phyloP scores from a whole-genome alignment of 345 rosid genomes.

The Euphorbia pulcherrima region DNA sequence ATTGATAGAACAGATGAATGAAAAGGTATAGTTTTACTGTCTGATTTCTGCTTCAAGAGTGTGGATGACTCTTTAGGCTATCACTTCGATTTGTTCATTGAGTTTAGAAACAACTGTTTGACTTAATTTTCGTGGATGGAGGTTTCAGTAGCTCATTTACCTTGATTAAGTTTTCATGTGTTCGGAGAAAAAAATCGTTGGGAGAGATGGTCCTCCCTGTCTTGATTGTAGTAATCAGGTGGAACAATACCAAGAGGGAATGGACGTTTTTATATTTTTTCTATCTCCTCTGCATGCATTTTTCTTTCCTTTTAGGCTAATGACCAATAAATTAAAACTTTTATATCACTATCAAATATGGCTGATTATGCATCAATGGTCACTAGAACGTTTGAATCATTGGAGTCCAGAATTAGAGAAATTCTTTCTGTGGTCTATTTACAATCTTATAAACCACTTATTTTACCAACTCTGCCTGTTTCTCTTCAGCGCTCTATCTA shows the following conservation, averaged over 20 bases:
- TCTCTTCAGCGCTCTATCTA: background rate
- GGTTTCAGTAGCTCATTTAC: too few relatives aligned
- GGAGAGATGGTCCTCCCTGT: too few relatives aligned
- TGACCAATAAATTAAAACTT: background rate
- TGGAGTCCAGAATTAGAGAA: background rate
- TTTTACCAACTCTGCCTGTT: background rate
- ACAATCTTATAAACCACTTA: background rate
- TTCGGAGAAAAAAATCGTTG: too few relatives aligned
- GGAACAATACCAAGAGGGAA: too few relatives aligned
- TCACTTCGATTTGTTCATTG: background rate
- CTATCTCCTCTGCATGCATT: background rate
- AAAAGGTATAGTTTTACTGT: slow-evolving; percentile 42
- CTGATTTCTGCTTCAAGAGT: slow-evolving; percentile 2
- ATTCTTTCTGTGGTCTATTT: background rate
- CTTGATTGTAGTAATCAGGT: too few relatives aligned
- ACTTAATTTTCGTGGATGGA: background rate
- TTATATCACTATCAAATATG: background rate
- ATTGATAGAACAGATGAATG: slow-evolving; percentile 38
- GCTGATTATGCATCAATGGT: background rate
- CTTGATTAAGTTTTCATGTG: too few relatives aligned
- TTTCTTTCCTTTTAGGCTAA: background rate
- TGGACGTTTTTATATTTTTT: background rate
- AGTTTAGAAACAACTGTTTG: background rate
- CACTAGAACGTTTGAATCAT: background rate
- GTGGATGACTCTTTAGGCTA: background rate